These are phyloP conservation scores for Pleurostoma richardsiae DNA, from an alignment of 2,329 filamentous ascomycete species.

Conservation along the genomic window DNA sequence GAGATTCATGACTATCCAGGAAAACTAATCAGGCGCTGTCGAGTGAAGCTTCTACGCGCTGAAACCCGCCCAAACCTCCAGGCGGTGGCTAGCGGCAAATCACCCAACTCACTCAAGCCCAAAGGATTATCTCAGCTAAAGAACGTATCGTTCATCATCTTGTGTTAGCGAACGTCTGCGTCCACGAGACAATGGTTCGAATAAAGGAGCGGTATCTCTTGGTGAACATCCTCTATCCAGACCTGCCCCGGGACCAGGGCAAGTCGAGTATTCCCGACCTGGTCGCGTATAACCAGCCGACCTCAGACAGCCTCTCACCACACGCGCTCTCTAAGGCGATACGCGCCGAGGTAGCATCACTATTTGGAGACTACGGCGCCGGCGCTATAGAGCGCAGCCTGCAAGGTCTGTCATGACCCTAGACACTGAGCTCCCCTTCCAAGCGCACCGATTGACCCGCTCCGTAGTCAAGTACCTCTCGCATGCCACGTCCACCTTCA, in stretches of 20 bases:
- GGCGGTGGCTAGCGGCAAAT: too few species aligned
- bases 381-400: slow-evolving; percentile 68
- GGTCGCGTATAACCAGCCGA: slow-evolving; percentile 75
- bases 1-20: too few species aligned
- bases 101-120: background rate
- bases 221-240: slow-evolving; percentile 87
- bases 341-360: slow-evolving; percentile 60
- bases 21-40: too few species aligned
- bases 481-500: slow-evolving; percentile 87
- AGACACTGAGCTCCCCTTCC: background rate
- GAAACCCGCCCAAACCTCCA: too few species aligned
- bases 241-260: slow-evolving; percentile 32
- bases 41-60: too few species aligned
- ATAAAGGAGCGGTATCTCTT: slow-evolving; percentile 94
- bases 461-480: slow-evolving; percentile 84
- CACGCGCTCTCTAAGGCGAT: slow-evolving; percentile 64
- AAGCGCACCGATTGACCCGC: slow-evolving; percentile 13
- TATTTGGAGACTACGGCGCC: slow-evolving; percentile 87
- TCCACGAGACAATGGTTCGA: slow-evolving; percentile 67
- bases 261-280: slow-evolving; percentile 47
- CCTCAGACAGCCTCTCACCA: slow-evolving; percentile 63
- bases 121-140: too few species aligned
- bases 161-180: too few species aligned
- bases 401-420: slow-evolving; percentile 46
- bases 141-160: too few species aligned